Evolutionary conservation across 2,329 filamentous ascomycete genomes (phyloP).

Genomic region (Tolypocladium capitatum): DNA sequence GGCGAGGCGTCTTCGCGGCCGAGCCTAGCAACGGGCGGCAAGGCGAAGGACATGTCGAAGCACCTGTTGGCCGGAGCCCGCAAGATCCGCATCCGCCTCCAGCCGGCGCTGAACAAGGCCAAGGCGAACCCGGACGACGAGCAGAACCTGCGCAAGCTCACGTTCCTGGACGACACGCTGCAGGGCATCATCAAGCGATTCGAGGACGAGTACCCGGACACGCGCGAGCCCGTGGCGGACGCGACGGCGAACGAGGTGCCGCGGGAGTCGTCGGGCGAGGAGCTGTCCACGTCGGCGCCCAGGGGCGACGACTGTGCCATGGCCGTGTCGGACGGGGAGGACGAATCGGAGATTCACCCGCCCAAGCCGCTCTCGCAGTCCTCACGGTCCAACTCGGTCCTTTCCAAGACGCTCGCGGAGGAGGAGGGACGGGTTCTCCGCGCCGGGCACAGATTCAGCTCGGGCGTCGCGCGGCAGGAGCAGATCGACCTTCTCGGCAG

Average conservation of each 20-base stretch:
- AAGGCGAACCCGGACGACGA: slow-evolving; percentile 57
- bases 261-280: slow-evolving; percentile 6
- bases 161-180: slow-evolving; percentile 80
- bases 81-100: slow-evolving; percentile 72
- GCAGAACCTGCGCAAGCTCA: slow-evolving; percentile 65
- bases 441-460: slow-evolving; percentile 42
- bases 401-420: slow-evolving; percentile 40
- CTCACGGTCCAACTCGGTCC: slow-evolving; percentile 38
- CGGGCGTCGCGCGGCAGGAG: slow-evolving; percentile 37
- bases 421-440: slow-evolving; percentile 45
- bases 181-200: slow-evolving; percentile 89
- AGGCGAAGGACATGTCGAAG: slow-evolving; percentile 87
- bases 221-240: slow-evolving; percentile 30
- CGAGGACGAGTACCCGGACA: slow-evolving; percentile 92
- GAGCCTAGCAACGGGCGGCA: slow-evolving; percentile 33
- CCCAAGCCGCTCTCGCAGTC: slow-evolving; percentile 32
- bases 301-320: slow-evolving; percentile 20
- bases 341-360: slow-evolving; percentile 31
- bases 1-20: slow-evolving; percentile 30
- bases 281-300: slow-evolving; percentile 11
- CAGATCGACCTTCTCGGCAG: slow-evolving; percentile 35
- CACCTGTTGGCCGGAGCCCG: slow-evolving; percentile 75
- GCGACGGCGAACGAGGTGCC: slow-evolving; percentile 1
- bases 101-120: slow-evolving; percentile 68
- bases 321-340: slow-evolving; percentile 32